phyloP scores from a whole-genome alignment of 1,284 basidiomycete genomes.

The Sporisorium reilianum region DNA sequence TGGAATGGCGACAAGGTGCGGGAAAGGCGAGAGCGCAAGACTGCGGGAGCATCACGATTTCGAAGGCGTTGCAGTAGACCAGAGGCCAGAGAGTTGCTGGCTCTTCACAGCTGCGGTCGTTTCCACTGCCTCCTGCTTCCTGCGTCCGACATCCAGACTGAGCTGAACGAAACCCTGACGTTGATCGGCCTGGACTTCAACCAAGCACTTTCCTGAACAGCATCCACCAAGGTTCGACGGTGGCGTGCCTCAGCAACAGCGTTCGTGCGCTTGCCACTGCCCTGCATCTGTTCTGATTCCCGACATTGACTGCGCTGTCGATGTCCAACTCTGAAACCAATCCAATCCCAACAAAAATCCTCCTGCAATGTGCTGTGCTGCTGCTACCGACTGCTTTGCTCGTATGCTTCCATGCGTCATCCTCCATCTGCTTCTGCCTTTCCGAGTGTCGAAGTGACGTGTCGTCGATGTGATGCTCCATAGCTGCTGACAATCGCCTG shows the following conservation, averaged over 20 bases:
- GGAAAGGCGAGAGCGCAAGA: neutral
- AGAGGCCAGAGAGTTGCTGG: too few species aligned
- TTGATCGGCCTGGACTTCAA: too few species aligned
- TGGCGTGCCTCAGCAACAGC: too few species aligned
- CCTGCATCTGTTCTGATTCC: too few species aligned
- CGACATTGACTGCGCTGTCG: neutral
- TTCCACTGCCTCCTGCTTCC: too few species aligned
- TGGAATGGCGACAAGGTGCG: neutral
- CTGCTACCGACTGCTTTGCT: neutral
- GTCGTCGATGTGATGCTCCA: constrained; percentile 15
- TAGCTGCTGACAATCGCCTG: constrained; percentile 3
- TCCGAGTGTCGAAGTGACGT: neutral
- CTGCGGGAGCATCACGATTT: constrained; percentile 9
- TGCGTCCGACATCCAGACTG: too few species aligned
- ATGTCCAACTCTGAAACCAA: neutral
- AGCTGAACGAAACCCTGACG: too few species aligned
- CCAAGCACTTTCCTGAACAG: too few species aligned
- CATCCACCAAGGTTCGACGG: too few species aligned
- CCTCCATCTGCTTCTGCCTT: neutral
- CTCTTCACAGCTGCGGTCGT: too few species aligned
- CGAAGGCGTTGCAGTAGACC: neutral
- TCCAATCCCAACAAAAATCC: neutral
- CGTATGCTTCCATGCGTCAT: neutral
- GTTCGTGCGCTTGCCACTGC: too few species aligned
- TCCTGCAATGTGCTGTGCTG: neutral